Evolutionary conservation across 768 basidiomycete species (phyloP), one percentile per base, ranked within the genome.

Genomic region (Lactifluus volemus): DNA sequence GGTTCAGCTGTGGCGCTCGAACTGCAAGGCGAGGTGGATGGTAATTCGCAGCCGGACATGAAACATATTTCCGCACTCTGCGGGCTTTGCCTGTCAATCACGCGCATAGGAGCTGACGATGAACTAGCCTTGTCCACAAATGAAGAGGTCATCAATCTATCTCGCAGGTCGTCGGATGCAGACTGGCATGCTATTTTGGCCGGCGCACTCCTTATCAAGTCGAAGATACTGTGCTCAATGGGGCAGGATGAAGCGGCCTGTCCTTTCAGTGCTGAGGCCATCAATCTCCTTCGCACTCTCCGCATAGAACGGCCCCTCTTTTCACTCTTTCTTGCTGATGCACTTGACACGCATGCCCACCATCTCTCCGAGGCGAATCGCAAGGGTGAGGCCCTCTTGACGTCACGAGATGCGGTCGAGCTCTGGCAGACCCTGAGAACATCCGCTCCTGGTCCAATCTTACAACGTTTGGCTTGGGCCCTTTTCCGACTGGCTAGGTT

Each of bases 261-360:
- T 1, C 14, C 56, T 21, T 1, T 30, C 32, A 62, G 61, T 21
- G 32, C 19, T 15, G 51, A 58, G 19, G 55, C 61, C 5, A 47
- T 53, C 12, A 29, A 45, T 1, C 15, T 53, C 21, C 32, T 62
- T 21, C 61, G 56, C 14, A 42, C 29, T 41, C 41, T 58, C 30
- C n/a, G 30, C 8, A n/a, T n/a, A 1, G 50, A 21, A 0, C 61
- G 21, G 7, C 34, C 45, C 12, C 8, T 34, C 11, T 53, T 53
- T 29, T 53, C 56, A 38, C 45, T 62, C 52, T 42, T 62, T 51
- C 61, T 53, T 0, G 61, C 51, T 1, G 51, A 57, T 49, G 56
- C 56, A 9, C 38, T 62, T 29, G 38, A 32, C 39, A 49, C 30
- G 5, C 51, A 62, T 25, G 42, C 61, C 5, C 29, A 42, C 14